Conservation (phyloP, 2,329 filamentous ascomycete species). For the Seiridium cupressi region DNA sequence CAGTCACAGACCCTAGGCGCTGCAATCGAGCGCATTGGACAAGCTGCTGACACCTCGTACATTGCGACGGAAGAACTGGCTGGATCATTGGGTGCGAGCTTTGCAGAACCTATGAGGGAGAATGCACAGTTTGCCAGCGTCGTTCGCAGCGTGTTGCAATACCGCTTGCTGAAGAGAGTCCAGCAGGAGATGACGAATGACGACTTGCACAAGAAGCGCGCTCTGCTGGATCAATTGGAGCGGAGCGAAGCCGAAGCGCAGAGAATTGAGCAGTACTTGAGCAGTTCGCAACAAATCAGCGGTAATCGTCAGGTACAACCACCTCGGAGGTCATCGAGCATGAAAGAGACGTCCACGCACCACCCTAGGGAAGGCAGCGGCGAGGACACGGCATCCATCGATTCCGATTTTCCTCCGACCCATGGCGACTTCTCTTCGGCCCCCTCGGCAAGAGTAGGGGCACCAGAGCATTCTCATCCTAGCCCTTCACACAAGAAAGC, state of each 20-base stretch:
- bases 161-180: constrained; percentile 88
- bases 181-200: constrained; percentile 98
- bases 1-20: constrained; percentile 83
- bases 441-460: constrained; percentile 73
- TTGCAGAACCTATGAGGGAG: constrained; percentile 96
- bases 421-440: constrained; percentile 70
- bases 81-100: constrained; percentile 82
- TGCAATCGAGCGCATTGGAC: constrained; percentile 90
- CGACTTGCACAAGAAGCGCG: constrained; percentile 83
- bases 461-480: constrained; percentile 52
- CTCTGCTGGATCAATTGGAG: constrained; percentile 83
- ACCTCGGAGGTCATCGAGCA: constrained; percentile 66
- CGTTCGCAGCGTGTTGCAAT: constrained; percentile 83
- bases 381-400: constrained; percentile 86
- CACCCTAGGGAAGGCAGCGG: constrained; percentile 55
- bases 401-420: constrained; percentile 92
- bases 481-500: constrained; percentile 70
- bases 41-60: constrained; percentile 94
- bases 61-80: constrained; percentile 93
- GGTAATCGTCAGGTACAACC: constrained; percentile 36
- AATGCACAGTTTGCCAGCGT: constrained; percentile 96
- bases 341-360: constrained; percentile 48
- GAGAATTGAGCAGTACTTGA: constrained; percentile 90
- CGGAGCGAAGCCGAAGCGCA: constrained; percentile 89
- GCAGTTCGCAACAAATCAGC: constrained; percentile 61